phyloP scores from a whole-genome alignment of 805 yeast genomes.

The Candida andamanensis region DNA sequence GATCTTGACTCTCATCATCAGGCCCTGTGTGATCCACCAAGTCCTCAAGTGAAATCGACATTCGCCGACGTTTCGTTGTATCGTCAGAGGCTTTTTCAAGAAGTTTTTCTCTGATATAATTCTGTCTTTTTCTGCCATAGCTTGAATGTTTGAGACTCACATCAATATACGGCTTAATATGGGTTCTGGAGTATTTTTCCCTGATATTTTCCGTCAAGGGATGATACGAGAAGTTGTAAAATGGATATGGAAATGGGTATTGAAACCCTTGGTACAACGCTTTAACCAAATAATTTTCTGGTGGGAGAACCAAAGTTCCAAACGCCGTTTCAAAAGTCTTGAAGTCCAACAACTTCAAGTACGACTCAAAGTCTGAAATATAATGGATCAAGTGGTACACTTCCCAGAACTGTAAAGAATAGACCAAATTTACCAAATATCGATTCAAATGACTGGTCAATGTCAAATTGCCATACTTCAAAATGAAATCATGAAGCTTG shows the following conservation, averaged over 20 bases:
- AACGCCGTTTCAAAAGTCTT: constrained; percentile 31
- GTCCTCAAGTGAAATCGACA: no score
- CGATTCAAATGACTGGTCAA: constrained; percentile 37
- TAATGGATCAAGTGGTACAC: constrained; percentile 33
- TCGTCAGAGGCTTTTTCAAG: background rate
- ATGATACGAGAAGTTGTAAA: constrained; percentile 41
- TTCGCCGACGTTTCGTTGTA: background rate
- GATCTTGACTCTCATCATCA: background rate
- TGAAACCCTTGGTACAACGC: constrained; percentile 37
- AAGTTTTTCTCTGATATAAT: background rate
- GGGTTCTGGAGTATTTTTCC: constrained; percentile 21
- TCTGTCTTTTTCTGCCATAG: constrained; percentile 6
- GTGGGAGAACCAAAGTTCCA: constrained; percentile 37
- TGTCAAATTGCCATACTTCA: constrained; percentile 33
- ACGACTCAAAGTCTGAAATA: constrained; percentile 28
- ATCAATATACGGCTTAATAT: constrained; percentile 33
- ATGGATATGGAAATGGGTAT: constrained; percentile 43
- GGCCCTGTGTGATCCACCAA: background rate
- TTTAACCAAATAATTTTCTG: constrained; percentile 30
- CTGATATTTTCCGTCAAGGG: constrained; percentile 23
- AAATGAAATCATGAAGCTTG: constrained; percentile 22
- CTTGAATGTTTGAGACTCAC: constrained; percentile 19
- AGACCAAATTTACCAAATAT: constrained; percentile 33
- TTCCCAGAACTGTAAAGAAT: constrained; percentile 41
- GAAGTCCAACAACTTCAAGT: constrained; percentile 29